phyloP scores from a whole-genome alignment of 2,329 filamentous ascomycete genomes.

The Aureobasidium musti region DNA sequence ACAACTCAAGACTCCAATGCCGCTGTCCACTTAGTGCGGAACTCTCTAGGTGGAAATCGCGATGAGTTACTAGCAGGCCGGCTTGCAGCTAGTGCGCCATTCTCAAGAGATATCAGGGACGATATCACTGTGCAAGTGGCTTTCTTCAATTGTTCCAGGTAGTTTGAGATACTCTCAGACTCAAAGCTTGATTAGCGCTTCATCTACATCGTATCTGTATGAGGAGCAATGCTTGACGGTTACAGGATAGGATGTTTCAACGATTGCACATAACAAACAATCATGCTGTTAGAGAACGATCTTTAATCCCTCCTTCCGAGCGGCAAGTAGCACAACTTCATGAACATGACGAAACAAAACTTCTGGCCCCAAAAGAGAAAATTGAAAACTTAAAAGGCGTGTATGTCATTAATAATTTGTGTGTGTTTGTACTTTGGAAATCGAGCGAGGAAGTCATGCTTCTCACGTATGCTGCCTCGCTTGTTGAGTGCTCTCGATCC shows the following conservation, averaged over 20 bases:
- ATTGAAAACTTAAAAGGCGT: neutral
- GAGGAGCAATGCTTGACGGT: too few relatives aligned
- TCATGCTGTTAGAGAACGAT: too few relatives aligned
- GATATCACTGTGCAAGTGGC: conserved; percentile 57
- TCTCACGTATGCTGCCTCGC: too few relatives aligned
- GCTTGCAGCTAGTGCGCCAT: conserved; percentile 41
- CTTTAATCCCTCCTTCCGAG: too few relatives aligned
- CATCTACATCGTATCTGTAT: too few relatives aligned
- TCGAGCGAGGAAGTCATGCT: neutral
- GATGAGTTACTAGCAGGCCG: conserved; percentile 46
- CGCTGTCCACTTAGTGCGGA: conserved; percentile 55
- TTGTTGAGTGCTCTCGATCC: too few relatives aligned
- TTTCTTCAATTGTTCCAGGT: conserved; percentile 47
- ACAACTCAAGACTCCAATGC: conserved; percentile 50
- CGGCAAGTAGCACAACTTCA: too few relatives aligned
- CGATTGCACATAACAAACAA: too few relatives aligned
- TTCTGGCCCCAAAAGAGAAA: neutral
- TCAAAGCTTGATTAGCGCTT: too few relatives aligned
- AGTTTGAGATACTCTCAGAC: too few relatives aligned
- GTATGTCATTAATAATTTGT: neutral
- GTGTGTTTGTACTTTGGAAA: neutral
- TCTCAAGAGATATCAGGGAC: conserved; percentile 48
- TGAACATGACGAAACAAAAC: too few relatives aligned
- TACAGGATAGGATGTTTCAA: too few relatives aligned
- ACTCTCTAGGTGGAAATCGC: conserved; percentile 55